Base-by-base conservation (phyloP, 306 rosid species). In the Lathyrus aphaca region DNA sequence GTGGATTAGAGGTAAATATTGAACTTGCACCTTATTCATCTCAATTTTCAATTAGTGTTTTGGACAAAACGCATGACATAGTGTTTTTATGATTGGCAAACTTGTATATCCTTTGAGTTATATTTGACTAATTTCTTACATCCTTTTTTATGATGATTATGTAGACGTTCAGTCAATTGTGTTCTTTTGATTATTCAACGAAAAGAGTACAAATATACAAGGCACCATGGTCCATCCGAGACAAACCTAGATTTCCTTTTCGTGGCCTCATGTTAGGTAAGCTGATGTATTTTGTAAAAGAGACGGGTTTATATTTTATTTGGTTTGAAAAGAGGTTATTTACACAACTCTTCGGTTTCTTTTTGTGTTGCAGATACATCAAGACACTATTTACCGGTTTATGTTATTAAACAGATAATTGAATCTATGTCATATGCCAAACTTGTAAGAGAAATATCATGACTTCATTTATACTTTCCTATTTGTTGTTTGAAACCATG, bases 101-200 rank as follows among this genome's bases (percentile, higher is more conserved):
- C 10, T 48, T 65, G 15, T 49, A 32, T 42, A 61, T 42, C 51
- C 66, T 30, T 66, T 10, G 30, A 37, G 49, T 50, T 71, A 44
- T 63, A 55, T 40, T n/a, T 30, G 51, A 66, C 30, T 29, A 7
- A 48, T 54, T 69, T 45, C 39, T 56, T 75, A 79, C 5, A 64
- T 64, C 59, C 66, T 35, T 15, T 66, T 77, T 53, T 79, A 43
- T 74, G 44, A 74, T 77, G 76, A 56, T 14, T 56, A 65, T 58
- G 74, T 82, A 94, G 99, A 94, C 97, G 40, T 94, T 94, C 92
- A 94, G 99, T 72, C 99, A 94, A 79, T 78, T 91, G 78, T 94
- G 97, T 74, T 54, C 87, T 25, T 91, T 91, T 74, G 90, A 94
- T 81, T 94, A 87, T 61, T 81, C 77, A 32, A 82, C 84, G 55